Conservation (phyloP, 345 rosid genomes). For the Camelina laxa region DNA sequence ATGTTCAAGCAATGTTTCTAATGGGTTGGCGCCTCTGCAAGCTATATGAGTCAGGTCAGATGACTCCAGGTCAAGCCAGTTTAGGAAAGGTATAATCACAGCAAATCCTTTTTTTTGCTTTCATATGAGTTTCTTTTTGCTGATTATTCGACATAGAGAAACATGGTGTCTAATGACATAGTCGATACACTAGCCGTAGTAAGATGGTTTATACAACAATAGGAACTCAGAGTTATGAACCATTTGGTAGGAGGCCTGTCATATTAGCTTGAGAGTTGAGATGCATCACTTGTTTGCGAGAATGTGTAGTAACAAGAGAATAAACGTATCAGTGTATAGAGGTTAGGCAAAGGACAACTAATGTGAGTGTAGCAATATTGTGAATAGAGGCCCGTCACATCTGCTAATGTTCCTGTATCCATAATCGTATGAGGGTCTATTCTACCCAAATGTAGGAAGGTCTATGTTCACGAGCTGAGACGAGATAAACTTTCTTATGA, state of each 20-base stretch:
- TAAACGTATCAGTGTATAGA: neutral
- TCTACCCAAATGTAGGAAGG: neutral
- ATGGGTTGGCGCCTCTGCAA: slow-evolving; percentile 99
- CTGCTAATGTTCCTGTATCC: neutral
- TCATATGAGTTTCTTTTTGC: neutral
- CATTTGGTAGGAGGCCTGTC: neutral
- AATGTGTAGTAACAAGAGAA: neutral
- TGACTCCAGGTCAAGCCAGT: slow-evolving; percentile 98
- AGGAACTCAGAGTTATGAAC: neutral
- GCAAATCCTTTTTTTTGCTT: slow-evolving; percentile 6
- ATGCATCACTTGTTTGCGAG: neutral
- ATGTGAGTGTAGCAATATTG: neutral
- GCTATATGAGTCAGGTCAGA: slow-evolving; percentile 75
- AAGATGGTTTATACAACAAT: neutral
- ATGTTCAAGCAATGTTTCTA: slow-evolving; percentile 88
- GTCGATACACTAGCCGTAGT: neutral
- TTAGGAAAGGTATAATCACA: slow-evolving; percentile 77
- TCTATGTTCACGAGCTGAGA: slow-evolving; percentile 12
- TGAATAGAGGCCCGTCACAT: neutral
- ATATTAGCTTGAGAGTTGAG: neutral
- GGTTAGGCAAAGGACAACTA: neutral
- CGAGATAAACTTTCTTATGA: neutral
- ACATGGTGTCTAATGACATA: slow-evolving; percentile 11
- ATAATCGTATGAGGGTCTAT: neutral
- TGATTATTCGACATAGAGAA: neutral